A percentile compares a stretch with the other conserved stretches of the same genome.
Evolutionary conservation across 768 basidiomycete species (phyloP).

Genomic region (Podaxis carcinomalis): DNA sequence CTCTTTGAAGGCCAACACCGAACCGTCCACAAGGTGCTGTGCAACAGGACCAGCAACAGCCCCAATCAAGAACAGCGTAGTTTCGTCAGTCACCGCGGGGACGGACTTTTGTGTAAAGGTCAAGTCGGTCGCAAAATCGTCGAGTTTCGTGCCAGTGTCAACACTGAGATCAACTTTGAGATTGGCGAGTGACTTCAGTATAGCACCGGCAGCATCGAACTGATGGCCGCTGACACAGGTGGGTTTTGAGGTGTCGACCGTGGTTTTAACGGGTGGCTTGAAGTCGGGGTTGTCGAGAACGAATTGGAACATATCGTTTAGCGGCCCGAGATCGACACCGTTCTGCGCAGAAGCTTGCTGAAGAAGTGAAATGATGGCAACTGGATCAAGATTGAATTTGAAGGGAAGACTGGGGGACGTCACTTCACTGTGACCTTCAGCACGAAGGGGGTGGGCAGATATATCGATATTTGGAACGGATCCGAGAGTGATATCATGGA

Average conservation of each 20-base stretch:
- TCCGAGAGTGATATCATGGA: slow-evolving; percentile 52
- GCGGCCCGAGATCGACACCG: slow-evolving; percentile 57
- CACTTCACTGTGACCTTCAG: slow-evolving; percentile 51
- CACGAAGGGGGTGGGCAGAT: slow-evolving; percentile 55
- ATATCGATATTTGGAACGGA: slow-evolving; percentile 51
- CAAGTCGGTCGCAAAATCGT: slow-evolving; percentile 59
- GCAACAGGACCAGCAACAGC: slow-evolving; percentile 64
- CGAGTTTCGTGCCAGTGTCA: slow-evolving; percentile 50
- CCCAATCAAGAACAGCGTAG: slow-evolving; percentile 64
- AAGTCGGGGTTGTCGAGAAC: slow-evolving; percentile 45
- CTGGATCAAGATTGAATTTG: slow-evolving; percentile 59
- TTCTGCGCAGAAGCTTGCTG: slow-evolving; percentile 45
- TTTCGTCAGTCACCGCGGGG: slow-evolving; percentile 53
- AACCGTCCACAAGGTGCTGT: slow-evolving; percentile 58
- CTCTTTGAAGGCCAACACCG: slow-evolving; percentile 47
- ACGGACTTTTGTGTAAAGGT: slow-evolving; percentile 56
- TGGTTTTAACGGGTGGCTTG: slow-evolving; percentile 50
- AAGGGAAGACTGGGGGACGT: slow-evolving; percentile 57
- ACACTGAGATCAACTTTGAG: slow-evolving; percentile 57
- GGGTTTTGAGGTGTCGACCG: slow-evolving; percentile 46
- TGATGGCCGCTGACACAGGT: slow-evolving; percentile 67
- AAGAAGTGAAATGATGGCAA: slow-evolving; percentile 57
- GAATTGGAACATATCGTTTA: slow-evolving; percentile 50
- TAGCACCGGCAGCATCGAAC: slow-evolving; percentile 56
- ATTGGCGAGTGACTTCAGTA: slow-evolving; percentile 56